Conservation (phyloP, 257 asterid species). For the Gardenia jasminoides region DNA sequence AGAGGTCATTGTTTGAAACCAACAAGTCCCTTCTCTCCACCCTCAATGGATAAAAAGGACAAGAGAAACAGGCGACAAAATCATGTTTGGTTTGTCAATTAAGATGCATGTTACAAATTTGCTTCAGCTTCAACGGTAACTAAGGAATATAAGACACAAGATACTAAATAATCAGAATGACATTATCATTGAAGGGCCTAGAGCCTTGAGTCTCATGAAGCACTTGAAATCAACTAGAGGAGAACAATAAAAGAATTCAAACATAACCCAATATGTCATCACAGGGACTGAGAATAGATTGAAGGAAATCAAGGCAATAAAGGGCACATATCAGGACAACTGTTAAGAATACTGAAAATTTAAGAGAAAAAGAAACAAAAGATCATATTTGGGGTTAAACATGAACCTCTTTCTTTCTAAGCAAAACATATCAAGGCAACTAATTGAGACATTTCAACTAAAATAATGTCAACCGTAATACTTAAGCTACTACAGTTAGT, state of each 20-base stretch:
- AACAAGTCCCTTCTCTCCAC: too few species aligned
- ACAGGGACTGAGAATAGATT: neutral
- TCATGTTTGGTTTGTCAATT: neutral
- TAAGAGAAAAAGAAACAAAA: neutral
- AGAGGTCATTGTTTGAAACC: neutral
- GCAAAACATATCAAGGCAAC: neutral
- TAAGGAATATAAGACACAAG: neutral
- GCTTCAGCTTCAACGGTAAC: neutral
- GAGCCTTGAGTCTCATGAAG: neutral
- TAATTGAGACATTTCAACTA: neutral
- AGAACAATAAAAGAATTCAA: neutral
- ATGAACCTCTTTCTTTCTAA: neutral
- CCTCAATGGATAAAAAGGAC: neutral
- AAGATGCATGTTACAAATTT: neutral
- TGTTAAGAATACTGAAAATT: neutral
- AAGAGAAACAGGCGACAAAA: neutral
- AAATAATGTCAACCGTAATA: neutral
- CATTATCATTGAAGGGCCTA: too few species aligned
- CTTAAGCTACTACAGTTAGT: neutral
- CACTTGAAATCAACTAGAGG: neutral
- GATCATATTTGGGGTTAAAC: neutral
- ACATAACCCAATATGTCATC: neutral
- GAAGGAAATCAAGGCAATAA: neutral
- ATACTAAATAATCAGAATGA: neutral
- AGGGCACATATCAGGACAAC: neutral